Evolutionary conservation across 2,329 filamentous ascomycete genomes (phyloP), one percentile per base, ranked within the genome.

Genomic region (Ophiostoma himal-ulmi): DNA sequence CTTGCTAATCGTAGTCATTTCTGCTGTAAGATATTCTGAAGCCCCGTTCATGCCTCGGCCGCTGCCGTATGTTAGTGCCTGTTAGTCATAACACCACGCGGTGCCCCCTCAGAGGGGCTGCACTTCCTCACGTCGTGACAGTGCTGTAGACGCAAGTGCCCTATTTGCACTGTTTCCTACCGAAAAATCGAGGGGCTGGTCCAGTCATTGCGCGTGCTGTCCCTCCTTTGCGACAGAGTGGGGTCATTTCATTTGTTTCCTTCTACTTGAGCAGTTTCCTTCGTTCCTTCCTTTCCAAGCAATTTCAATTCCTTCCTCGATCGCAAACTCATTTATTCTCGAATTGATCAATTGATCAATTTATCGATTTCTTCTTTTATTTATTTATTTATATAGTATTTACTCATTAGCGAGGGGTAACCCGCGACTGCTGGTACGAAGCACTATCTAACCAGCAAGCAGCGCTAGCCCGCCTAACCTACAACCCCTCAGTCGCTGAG

Each of bases 141-240:
- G 60, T 64, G 60, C 17, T 39, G 10, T 13, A 3, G 2, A 10
- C 2, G 37, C 5, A 39, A 6, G 2, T 39, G 11, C 30, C 1
- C 34, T 7, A 14, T 36, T 7, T 57, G 36, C 37, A 44, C 37
- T 14, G 37, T 44, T 3, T 37, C 22, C 14, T 66, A 11, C 20
- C 37, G n/a, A 8, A 22, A 48, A 67, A 48, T 44, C 65, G 65
- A 67, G 65, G 65, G 65, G 65, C 65, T 67, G 65, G 65, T 41
- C 36, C 65, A 57, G 52, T 57, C 52, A 26, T 26, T 26, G 52
- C 52, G 36, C 62, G 36, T 41, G 52, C 52, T 57, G n/a, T 44
- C 64, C 64, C 64, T 66, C 64, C 36, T 39, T 30, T 67, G 65
- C 65, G 65, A 44, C 65, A 67, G 11, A 13, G 65, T 44, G 65